Conservation (phyloP, 345 rosid species). For the Lepidium sativum region DNA sequence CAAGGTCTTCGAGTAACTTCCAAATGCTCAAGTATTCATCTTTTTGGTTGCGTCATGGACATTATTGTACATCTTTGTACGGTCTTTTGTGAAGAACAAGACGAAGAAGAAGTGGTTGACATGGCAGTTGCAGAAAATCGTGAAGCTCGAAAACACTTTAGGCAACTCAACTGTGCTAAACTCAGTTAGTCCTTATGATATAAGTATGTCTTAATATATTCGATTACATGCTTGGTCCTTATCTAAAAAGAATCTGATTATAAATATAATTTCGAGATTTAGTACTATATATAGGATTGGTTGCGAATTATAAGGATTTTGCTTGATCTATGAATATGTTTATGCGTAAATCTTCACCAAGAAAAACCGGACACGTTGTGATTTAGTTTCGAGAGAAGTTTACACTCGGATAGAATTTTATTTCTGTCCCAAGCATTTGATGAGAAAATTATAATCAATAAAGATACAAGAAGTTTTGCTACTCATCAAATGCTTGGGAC, state of each 20-base stretch:
- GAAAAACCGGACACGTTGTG: too few relatives aligned
- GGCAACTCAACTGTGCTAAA: slow-evolving; percentile 15
- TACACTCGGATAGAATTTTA: too few relatives aligned
- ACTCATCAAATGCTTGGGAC: too few relatives aligned
- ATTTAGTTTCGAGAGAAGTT: too few relatives aligned
- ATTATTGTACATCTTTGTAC: slow-evolving; percentile 3
- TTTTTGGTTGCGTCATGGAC: slow-evolving; percentile 26
- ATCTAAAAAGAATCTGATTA: neutral
- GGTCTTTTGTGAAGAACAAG: neutral
- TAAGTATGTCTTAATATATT: neutral
- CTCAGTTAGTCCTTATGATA: slow-evolving; percentile 3
- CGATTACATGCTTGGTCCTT: neutral
- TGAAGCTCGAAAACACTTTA: slow-evolving; percentile 23
- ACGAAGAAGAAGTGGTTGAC: neutral
- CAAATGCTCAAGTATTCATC: slow-evolving; percentile 1
- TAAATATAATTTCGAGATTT: neutral
- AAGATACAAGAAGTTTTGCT: too few relatives aligned
- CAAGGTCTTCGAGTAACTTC: neutral
- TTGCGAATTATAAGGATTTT: too few relatives aligned
- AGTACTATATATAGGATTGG: neutral
- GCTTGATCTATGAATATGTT: too few relatives aligned
- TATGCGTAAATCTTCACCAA: too few relatives aligned
- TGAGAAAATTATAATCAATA: too few relatives aligned
- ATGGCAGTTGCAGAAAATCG: slow-evolving; percentile 15
- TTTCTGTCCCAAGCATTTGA: too few relatives aligned